Percentiles rank a stretch among this genome's conserved stretches.
phyloP scores from a whole-genome alignment of 805 yeast genomes.

The Hanseniaspora singularis region DNA sequence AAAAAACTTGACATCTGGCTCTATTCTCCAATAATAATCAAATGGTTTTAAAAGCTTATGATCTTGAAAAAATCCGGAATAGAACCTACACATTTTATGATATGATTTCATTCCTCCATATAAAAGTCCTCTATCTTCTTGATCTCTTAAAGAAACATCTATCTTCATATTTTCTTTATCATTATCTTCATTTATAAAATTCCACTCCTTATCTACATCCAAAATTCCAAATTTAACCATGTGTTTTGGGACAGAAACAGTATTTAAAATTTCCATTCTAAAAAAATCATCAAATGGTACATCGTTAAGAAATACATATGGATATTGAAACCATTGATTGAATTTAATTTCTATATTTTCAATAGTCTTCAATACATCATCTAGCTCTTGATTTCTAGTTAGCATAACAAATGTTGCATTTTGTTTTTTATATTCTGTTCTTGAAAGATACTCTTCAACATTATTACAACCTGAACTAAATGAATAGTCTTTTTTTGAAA shows the following conservation, averaged over 20 bases:
- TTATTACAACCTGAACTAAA: slow-evolving; percentile 50
- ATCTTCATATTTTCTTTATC: neutral
- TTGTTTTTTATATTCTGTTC: slow-evolving; percentile 35
- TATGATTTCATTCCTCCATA: slow-evolving; percentile 75
- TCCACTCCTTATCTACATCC: slow-evolving; percentile 48
- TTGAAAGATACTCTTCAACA: slow-evolving; percentile 27
- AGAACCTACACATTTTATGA: slow-evolving; percentile 92
- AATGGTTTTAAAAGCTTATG: slow-evolving; percentile 59
- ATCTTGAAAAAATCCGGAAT: slow-evolving; percentile 68
- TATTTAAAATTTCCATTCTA: slow-evolving; percentile 36
- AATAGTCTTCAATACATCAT: slow-evolving; percentile 66
- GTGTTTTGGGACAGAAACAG: slow-evolving; percentile 39
- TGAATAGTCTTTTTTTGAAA: slow-evolving; percentile 31
- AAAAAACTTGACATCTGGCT: slow-evolving; percentile 79
- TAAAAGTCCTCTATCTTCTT: slow-evolving; percentile 73
- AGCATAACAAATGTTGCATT: slow-evolving; percentile 79
- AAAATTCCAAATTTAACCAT: slow-evolving; percentile 60
- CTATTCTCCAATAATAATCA: slow-evolving; percentile 95
- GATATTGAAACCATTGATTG: slow-evolving; percentile 88
- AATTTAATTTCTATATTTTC: slow-evolving; percentile 71
- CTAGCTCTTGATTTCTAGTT: slow-evolving; percentile 67
- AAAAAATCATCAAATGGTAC: slow-evolving; percentile 60
- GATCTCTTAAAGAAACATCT: slow-evolving; percentile 49
- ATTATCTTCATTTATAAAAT: slow-evolving; percentile 36
- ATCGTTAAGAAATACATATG: slow-evolving; percentile 82